These are phyloP conservation scores for Psilocybe cubensis DNA, from an alignment of 768 basidiomycete species.

Conservation along the genomic window DNA sequence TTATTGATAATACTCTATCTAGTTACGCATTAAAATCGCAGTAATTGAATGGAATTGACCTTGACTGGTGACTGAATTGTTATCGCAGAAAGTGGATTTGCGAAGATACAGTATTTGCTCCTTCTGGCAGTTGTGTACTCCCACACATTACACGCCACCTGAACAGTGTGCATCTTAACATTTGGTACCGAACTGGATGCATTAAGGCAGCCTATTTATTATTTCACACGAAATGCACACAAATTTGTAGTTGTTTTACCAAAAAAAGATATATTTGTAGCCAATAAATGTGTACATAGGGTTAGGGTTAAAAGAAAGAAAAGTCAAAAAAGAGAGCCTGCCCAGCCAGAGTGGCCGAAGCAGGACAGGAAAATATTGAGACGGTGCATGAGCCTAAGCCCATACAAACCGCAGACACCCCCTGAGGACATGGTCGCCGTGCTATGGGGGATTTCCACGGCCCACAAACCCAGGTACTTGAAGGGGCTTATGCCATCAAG, in stretches of 20 bases:
- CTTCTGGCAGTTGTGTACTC: neutral
- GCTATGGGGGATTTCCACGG: slow-evolving; percentile 63
- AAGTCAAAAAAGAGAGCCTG: slow-evolving; percentile 45
- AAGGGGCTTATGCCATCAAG: slow-evolving; percentile 67
- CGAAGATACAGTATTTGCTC: neutral
- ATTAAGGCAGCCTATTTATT: no score
- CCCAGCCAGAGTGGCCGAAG: slow-evolving; percentile 68
- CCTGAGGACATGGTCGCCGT: slow-evolving; percentile 77
- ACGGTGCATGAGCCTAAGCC: slow-evolving; percentile 80
- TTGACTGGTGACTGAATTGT: neutral
- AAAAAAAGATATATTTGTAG: neutral
- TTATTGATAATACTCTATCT: neutral
- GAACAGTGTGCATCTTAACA: no score
- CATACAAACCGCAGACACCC: slow-evolving; percentile 63
- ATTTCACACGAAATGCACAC: neutral
- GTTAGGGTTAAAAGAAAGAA: slow-evolving; percentile 50
- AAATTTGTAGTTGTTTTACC: neutral
- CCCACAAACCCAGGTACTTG: slow-evolving; percentile 60
- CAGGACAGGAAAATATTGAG: slow-evolving; percentile 80
- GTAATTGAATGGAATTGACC: neutral
- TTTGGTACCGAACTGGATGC: no score
- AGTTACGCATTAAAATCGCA: neutral
- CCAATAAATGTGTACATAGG: slow-evolving; percentile 24
- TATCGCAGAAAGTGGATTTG: no score
- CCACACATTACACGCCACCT: neutral